phyloP scores from a whole-genome alignment of 2,329 filamentous ascomycete genomes.

The Clonostachys rhizophaga region DNA sequence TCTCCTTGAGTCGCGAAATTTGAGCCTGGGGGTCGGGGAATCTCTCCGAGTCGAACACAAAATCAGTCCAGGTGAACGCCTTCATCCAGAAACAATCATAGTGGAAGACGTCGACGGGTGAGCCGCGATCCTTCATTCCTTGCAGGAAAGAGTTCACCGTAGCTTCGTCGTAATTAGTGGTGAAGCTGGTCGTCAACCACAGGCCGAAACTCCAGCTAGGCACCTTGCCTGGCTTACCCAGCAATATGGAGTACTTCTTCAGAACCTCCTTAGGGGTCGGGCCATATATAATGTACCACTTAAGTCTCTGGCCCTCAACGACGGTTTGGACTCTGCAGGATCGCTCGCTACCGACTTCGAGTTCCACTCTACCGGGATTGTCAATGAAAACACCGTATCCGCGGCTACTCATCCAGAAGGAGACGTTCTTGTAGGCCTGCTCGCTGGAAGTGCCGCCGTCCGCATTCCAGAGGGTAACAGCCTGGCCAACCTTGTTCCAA shows the following conservation, averaged over 20 bases:
- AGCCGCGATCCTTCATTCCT: constrained; percentile 61
- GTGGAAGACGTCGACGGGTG: constrained; percentile 68
- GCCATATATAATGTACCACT: constrained; percentile 72
- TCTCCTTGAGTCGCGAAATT: constrained; percentile 58
- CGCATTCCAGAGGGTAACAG: constrained; percentile 59
- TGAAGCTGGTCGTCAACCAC: constrained; percentile 75
- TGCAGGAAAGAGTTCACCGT: constrained; percentile 66
- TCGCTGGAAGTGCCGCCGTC: constrained; percentile 64
- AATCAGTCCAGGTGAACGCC: constrained; percentile 72
- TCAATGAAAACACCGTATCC: constrained; percentile 77
- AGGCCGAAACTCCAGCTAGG: constrained; percentile 73
- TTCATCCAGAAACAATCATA: constrained; percentile 79
- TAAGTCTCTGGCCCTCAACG: constrained; percentile 63
- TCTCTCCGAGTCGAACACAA: constrained; percentile 62
- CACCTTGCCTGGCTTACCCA: constrained; percentile 58
- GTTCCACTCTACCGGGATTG: constrained; percentile 61
- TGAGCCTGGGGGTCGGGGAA: constrained; percentile 66
- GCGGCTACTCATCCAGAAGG: constrained; percentile 65
- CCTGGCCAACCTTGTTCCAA: constrained; percentile 72
- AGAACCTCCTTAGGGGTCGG: constrained; percentile 68
- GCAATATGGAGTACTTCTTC: constrained; percentile 61
- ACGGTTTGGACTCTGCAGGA: constrained; percentile 66
- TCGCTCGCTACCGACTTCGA: constrained; percentile 73
- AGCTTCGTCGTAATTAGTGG: constrained; percentile 65
- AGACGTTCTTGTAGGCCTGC: constrained; percentile 69